Base-by-base conservation (phyloP, 2,329 filamentous ascomycete genomes). In the Talaromyces sp. region DNA sequence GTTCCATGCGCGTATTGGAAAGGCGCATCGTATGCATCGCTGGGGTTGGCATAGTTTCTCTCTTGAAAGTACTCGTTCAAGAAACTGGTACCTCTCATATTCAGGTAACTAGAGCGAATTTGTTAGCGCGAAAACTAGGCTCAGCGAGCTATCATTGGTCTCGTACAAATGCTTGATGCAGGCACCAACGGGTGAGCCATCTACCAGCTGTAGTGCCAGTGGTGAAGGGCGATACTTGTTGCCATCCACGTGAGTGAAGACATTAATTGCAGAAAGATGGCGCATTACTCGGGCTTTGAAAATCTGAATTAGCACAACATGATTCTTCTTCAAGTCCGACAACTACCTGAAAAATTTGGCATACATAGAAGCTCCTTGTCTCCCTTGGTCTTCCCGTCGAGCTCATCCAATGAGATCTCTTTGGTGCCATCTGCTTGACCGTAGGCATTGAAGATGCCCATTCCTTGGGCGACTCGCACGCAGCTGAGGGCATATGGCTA, bases 31-130 rank as follows among this genome's bases (percentile, higher is more conserved):
- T 57, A 55, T 0, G 65, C 58, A 22, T 71, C 65, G 1, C 48
- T 47, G 1, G 70, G 72, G 48, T 49, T 62, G 10, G 59, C 53
- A 56, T 71, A 74, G 2, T 54, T 64, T 9, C 61, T 69, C 19
- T 52, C 16, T 11, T 64, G 60, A 16, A 71, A 64, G 42, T 67
- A 70, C 1, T 66, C 60, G 10, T 59, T 58, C 5, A 67, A 50
- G 4, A 55, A 54, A 1, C 60, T 51, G 4, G 63, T 50, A 1
- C 49, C 39, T 39, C 53, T 52, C 52, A 60, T 49, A 29, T 51
- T 54, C 4, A 39, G 40, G 17, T 61, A 49, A 51, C 56, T 57
- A 1, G 27, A 32, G 13, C 13, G 35, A 5, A 39, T n/a, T 4
- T 35, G 33, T 35, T 35, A 4, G 20, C 6, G 14, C 11, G 11